Evolutionary conservation across 805 yeast genomes (phyloP).

Genomic region (Cyberlindnera suaveolens): DNA sequence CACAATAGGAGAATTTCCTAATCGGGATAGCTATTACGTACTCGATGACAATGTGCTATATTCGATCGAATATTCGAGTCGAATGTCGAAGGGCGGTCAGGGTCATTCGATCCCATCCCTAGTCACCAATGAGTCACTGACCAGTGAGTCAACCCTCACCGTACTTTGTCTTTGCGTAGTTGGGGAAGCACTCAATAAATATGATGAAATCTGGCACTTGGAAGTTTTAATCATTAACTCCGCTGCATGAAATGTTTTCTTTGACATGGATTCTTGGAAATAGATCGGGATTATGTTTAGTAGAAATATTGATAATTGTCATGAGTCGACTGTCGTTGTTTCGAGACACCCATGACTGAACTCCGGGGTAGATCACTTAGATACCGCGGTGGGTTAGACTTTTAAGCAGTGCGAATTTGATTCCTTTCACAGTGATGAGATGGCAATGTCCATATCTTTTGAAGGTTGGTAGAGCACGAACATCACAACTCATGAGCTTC

Average conservation of each 20-base stretch:
- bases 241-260: constrained; percentile 52
- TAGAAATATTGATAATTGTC: constrained; percentile 32
- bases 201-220: constrained; percentile 14
- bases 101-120: too few species aligned
- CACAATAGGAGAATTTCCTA: too few species aligned
- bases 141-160: too few species aligned
- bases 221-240: constrained; percentile 53
- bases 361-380: constrained; percentile 75
- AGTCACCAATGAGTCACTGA: too few species aligned
- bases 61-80: too few species aligned
- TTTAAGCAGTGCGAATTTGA: constrained; percentile 51
- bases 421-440: constrained; percentile 51
- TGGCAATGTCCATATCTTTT: constrained; percentile 36
- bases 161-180: too few species aligned
- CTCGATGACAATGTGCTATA: too few species aligned
- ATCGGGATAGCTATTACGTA: too few species aligned
- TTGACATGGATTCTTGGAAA: constrained; percentile 45
- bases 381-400: constrained; percentile 56
- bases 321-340: constrained; percentile 59
- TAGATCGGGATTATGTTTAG: constrained; percentile 26
- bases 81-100: too few species aligned
- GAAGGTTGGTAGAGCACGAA: too few species aligned
- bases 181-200: too few species aligned
- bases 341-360: constrained; percentile 58
- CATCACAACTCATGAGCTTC: constrained; percentile 54